Evolutionary conservation across 2,329 filamentous ascomycete genomes (phyloP).

Genomic region (Fusarium luffae): DNA sequence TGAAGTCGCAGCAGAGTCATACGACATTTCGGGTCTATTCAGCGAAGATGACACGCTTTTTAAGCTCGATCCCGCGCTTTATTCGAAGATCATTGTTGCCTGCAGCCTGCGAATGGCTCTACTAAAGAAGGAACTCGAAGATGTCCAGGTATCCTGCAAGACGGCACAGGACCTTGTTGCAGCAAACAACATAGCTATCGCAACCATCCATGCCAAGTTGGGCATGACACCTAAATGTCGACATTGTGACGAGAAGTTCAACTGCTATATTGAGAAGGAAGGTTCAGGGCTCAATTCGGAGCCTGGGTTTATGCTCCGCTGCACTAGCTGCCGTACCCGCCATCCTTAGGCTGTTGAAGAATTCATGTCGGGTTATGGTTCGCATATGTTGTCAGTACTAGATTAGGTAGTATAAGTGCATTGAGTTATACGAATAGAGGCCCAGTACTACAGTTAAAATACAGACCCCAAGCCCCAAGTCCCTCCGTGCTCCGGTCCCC

Average conservation of each 20-base stretch:
- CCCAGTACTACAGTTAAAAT: too few relatives aligned
- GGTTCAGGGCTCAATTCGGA: too few relatives aligned
- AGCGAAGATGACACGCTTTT: not conserved
- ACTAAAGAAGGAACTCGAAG: not conserved
- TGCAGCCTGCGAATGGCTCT: not conserved
- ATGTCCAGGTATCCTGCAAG: not conserved
- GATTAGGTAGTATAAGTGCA: too few relatives aligned
- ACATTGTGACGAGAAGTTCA: not conserved
- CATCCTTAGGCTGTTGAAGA: not conserved
- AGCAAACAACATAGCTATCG: not conserved
- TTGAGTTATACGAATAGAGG: too few relatives aligned
- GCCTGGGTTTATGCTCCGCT: not conserved
- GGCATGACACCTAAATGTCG: not conserved
- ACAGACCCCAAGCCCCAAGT: too few relatives aligned
- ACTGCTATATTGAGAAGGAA: not conserved
- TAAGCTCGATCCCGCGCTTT: not conserved
- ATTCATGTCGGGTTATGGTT: too few relatives aligned
- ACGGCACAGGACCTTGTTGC: not conserved
- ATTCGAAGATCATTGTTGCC: not conserved
- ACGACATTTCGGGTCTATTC: not conserved
- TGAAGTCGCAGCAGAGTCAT: not conserved
- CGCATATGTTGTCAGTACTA: too few relatives aligned
- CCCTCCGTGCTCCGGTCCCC: conserved; percentile 3
- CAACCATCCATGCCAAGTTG: not conserved
- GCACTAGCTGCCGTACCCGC: not conserved